phyloP scores from a whole-genome alignment of 305 asterid species.

The Fraxinus greggii region DNA sequence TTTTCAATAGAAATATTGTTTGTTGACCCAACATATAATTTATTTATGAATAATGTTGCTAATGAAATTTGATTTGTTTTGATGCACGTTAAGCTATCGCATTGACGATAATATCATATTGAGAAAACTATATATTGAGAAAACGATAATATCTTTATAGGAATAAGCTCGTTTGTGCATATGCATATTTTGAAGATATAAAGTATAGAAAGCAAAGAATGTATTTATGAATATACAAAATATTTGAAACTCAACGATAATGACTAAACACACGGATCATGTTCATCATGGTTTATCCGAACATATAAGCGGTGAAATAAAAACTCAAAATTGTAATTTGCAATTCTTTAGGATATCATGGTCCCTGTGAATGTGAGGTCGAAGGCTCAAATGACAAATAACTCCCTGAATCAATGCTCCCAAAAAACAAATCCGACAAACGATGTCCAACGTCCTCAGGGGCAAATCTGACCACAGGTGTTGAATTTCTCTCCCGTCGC shows the following conservation, averaged over 20 bases:
- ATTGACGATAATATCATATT: neutral
- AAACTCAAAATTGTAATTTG: neutral
- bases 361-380: conserved; percentile 32
- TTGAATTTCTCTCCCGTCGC: conserved; percentile 39
- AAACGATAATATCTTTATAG: neutral
- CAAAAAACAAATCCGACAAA: conserved; percentile 63
- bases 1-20: neutral
- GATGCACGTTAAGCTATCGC: neutral
- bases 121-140: neutral
- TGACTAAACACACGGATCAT: neutral
- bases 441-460: conserved; percentile 67
- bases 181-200: neutral
- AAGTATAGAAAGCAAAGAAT: neutral
- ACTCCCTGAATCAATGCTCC: conserved; percentile 34
- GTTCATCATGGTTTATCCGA: neutral
- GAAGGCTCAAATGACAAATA: conserved; percentile 40
- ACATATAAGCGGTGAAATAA: no score
- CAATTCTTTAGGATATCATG: conserved; percentile 24
- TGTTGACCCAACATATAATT: neutral
- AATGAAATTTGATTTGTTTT: neutral
- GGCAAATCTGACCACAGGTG: conserved; percentile 50
- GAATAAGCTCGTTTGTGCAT: neutral
- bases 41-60: neutral
- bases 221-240: neutral
- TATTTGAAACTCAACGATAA: neutral